Evolutionary conservation across 768 basidiomycete genomes (phyloP).

Genomic region (Auricularia sp.): DNA sequence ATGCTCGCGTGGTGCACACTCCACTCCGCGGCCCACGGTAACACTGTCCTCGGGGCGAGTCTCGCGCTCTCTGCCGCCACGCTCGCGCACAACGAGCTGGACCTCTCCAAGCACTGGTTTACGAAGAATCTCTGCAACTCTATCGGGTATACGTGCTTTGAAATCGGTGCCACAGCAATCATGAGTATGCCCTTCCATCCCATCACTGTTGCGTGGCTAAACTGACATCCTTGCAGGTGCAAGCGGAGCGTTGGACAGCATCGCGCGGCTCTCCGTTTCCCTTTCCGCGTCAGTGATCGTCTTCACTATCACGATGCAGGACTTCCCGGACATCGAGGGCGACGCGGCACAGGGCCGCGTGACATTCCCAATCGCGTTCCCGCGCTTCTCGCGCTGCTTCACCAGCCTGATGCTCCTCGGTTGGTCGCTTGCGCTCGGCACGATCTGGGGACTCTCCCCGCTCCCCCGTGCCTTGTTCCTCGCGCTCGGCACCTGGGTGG

Average conservation of each 20-base stretch:
- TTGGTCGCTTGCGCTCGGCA: conserved; percentile 7
- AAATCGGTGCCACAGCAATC: conserved; percentile 28
- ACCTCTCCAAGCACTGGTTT: conserved; percentile 27
- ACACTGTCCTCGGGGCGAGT: conserved; percentile 23
- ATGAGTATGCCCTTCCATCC: conserved; percentile 23
- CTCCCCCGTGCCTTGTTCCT: conserved; percentile 1
- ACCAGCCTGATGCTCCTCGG: conserved; percentile 3
- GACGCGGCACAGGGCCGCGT: conserved; percentile 29
- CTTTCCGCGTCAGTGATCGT: background rate
- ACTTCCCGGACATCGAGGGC: conserved; percentile 37
- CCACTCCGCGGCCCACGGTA: conserved; percentile 25
- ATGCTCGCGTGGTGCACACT: conserved; percentile 25
- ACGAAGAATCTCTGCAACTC: conserved; percentile 29
- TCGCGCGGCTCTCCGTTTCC: conserved; percentile 18
- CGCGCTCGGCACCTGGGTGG: conserved; percentile 17
- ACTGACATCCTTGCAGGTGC: no score
- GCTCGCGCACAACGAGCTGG: conserved; percentile 29
- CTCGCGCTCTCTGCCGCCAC: conserved; percentile 23
- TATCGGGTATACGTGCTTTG: conserved; percentile 26
- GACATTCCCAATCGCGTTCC: conserved; percentile 37
- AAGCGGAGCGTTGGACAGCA: background rate
- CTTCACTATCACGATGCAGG: conserved; percentile 22
- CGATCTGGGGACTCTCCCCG: conserved; percentile 5
- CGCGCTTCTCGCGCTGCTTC: conserved; percentile 11
- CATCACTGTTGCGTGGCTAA: background rate